A percentile compares a stretch with the other conserved stretches of the same genome.
phyloP scores from a whole-genome alignment of 495 filamentous ascomycete species.

The Xanthoparmelia taractica region DNA sequence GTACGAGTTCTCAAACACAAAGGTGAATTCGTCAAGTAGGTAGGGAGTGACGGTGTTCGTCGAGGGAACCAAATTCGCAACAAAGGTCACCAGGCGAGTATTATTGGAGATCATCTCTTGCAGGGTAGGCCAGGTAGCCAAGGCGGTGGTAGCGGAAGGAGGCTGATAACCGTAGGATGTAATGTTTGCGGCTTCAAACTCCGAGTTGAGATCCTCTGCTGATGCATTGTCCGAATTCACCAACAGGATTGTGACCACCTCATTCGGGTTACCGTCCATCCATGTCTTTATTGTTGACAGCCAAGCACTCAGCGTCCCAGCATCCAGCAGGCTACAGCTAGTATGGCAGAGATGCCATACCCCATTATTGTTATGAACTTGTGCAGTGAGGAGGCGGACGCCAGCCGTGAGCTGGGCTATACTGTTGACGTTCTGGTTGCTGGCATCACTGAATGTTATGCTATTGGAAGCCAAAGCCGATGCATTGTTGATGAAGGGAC shows the following conservation, averaged over 20 bases:
- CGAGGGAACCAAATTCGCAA: conserved; percentile 44
- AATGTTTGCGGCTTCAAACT: conserved; percentile 53
- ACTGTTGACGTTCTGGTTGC: conserved; percentile 62
- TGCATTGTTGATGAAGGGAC: conserved; percentile 48
- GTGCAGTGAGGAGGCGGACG: conserved; percentile 61
- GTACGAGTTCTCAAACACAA: conserved; percentile 72
- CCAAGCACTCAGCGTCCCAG: conserved; percentile 55
- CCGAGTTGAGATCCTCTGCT: conserved; percentile 45
- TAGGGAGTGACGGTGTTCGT: conserved; percentile 47
- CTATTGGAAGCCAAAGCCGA: conserved; percentile 5
- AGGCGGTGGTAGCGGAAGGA: conserved; percentile 35
- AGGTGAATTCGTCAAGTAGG: conserved; percentile 65
- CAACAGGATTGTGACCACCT: conserved; percentile 68
- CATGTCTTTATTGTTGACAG: conserved; percentile 55
- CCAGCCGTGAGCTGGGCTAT: conserved; percentile 62
- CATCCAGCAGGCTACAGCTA: conserved; percentile 55
- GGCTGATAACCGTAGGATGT: conserved; percentile 55
- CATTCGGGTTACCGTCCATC: conserved; percentile 60
- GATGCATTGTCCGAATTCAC: conserved; percentile 61
- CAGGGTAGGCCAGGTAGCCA: conserved; percentile 59
- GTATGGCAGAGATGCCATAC: conserved; percentile 61
- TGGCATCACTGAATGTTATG: conserved; percentile 47
- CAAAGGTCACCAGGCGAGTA: conserved; percentile 58
- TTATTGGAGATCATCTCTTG: conserved; percentile 55
- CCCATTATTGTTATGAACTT: conserved; percentile 55